Conservation (phyloP, 148 eudicot species). For the Amaranthus cruentus region DNA sequence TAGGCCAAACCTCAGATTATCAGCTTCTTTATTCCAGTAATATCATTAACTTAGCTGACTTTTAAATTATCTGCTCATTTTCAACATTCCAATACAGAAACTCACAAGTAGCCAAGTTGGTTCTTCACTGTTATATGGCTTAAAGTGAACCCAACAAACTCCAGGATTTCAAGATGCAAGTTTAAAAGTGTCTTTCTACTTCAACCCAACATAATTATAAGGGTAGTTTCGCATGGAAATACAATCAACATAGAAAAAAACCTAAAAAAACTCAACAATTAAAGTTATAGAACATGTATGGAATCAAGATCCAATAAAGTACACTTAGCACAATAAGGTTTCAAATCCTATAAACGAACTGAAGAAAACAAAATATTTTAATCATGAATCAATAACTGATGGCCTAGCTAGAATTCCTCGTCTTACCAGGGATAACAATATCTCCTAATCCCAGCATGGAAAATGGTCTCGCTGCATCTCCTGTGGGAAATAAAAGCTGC, state of each 20-base stretch:
- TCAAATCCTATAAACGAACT: background rate
- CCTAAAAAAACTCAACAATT: background rate
- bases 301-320: background rate
- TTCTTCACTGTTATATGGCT: background rate
- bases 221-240: too few relatives aligned
- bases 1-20: background rate
- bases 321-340: background rate
- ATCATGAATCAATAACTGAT: constrained; percentile 14
- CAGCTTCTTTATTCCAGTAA: background rate
- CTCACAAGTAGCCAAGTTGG: too few relatives aligned
- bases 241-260: too few relatives aligned
- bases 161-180: background rate
- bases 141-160: background rate
- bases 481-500: constrained; percentile 98
- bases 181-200: background rate
- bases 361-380: background rate
- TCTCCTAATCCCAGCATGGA: constrained; percentile 99
- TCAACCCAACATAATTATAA: background rate
- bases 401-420: background rate
- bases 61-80: background rate
- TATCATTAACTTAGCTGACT: background rate
- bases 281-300: too few relatives aligned
- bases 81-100: too few relatives aligned
- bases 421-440: constrained; percentile 95
- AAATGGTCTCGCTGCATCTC: constrained; percentile 68